Evolutionary conservation across 2,329 filamentous ascomycete genomes (phyloP), one percentile per base, ranked within the genome.

Genomic region (Aspergillus piperis): DNA sequence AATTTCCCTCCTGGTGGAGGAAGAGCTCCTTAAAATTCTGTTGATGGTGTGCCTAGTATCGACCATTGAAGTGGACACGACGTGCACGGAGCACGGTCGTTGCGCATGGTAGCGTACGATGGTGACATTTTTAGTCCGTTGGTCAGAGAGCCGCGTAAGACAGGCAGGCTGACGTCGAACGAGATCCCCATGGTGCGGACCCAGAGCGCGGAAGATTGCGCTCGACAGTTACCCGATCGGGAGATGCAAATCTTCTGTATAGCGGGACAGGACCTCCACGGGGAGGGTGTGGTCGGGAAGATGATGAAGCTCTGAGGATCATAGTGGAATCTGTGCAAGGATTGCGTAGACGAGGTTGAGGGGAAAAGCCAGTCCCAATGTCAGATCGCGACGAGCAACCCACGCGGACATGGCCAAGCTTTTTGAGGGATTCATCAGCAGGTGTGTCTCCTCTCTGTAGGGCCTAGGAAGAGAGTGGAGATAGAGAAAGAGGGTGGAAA

Each of bases 61-160:
- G 48, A 39, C 32, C 25, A 32, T 32, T 50, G 27, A 27, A 44
- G 52, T 52, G 54, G 38, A 42, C 52, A 48, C 52, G 54, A 53
- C 36, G 50, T 55, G 53, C 53, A 51, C 42, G 50, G 55, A 55
- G 61, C 51, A 61, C 58, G 53, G 56, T 63, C 38, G 30, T 44
- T 62, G 60, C 57, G 60, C 55, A 48, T 62, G 57, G 32, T 55
- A 56, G 59, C 15, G 56, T 54, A 25, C 41, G 54, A 62, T 65
- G 61, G 57, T 62, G 64, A 60, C 60, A 64, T 61, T 57, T 64
- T 52, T 59, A 64, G 60, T 57, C 30, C 63, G 63, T 61, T 65
- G 58, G 63, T 65, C 60, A 60, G 61, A 63, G 57, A 64, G 65
- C 66, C 65, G 66, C 66, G 66, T 66, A 66, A 68, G 63, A 64